Evolutionary conservation across 2,329 filamentous ascomycete species (phyloP).

Genomic region (Shiraia bambusicola): DNA sequence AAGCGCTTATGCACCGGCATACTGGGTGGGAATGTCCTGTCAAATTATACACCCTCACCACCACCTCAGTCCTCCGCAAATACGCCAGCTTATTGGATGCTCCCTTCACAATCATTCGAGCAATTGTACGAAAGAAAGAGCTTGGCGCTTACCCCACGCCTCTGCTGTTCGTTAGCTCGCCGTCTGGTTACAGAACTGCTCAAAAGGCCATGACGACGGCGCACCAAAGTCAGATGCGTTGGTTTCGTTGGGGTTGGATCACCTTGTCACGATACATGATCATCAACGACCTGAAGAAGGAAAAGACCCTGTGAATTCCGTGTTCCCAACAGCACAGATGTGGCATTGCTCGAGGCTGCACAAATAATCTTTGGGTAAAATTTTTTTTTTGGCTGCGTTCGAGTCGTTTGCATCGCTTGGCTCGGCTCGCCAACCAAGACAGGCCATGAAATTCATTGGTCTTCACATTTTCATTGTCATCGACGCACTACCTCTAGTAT

Average conservation of each 20-base stretch:
- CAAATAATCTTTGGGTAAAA: too few species aligned
- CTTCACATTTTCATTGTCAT: neutral
- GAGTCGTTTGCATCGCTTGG: too few species aligned
- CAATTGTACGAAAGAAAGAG: slow-evolving; percentile 52
- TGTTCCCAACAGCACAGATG: neutral
- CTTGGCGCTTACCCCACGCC: slow-evolving; percentile 57
- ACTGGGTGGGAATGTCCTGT: slow-evolving; percentile 71
- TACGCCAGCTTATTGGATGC: slow-evolving; percentile 77
- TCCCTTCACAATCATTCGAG: slow-evolving; percentile 66
- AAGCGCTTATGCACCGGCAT: slow-evolving; percentile 63
- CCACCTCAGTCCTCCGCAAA: slow-evolving; percentile 73
- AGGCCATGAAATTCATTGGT: too few species aligned
- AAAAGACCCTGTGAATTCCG: slow-evolving; percentile 44
- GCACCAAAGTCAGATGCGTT: slow-evolving; percentile 95
- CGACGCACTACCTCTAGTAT: neutral
- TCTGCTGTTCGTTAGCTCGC: slow-evolving; percentile 71
- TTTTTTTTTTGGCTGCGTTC: too few species aligned
- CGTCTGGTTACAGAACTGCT: slow-evolving; percentile 65
- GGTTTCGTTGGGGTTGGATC: slow-evolving; percentile 98
- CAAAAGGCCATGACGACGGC: slow-evolving; percentile 86
- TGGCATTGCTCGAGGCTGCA: too few species aligned
- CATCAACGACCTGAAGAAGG: slow-evolving; percentile 78
- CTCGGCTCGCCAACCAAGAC: too few species aligned
- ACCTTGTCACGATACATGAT: slow-evolving; percentile 89
- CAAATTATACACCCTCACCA: slow-evolving; percentile 80